Evolutionary conservation across 176 grass and related monocot species (phyloP), one percentile per base, ranked within the genome.

Genomic region (Pontederia paniculata): DNA sequence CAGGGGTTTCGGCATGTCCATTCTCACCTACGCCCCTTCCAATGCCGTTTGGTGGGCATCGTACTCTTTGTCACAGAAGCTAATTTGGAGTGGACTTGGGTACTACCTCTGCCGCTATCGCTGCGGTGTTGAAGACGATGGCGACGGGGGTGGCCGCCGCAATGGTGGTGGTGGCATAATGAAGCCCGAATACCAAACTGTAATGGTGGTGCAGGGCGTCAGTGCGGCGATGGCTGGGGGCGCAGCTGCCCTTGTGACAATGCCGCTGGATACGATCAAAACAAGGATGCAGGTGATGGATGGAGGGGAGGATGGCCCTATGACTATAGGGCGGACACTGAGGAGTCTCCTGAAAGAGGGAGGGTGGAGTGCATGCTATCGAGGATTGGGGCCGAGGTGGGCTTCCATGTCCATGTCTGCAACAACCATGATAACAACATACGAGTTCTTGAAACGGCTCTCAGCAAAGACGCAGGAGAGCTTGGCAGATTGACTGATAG

Each of bases 41-140:
- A 63, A 63, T 48, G 60, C 60, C 47, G 60, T 63, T 23, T 63
- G 60, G 60, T 63, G 60, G 60, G 60, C 60, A 12, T 63, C 60
- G 44, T 63, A 63, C 60, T 63, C 60, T 23, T 21, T 63, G 60
- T 63, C 60, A 9, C 60, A 63, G 12, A 63, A 63, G 44, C 44
- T 63, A 48, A n/a, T 63, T 4, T 63, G 60, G 60, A 63, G 44
- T 12, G 60, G 60, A 63, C 21, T 63, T 0, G 60, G 60, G 10
- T 63, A 48, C 60, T 63, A 63, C 44, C 60, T 63, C 14, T 63
- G 44, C 5, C 60, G 60, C 9, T 19, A 47, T 22, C 60, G 60
- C 21, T 25, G 20, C 15, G 60, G 60, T 11, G 12, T 48, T 10
- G 43, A 63, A 9, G 60, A 48, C 5, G 42, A 48, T 15, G 60